Evolutionary conservation across 2,329 filamentous ascomycete genomes (phyloP), one percentile per base, ranked within the genome.

Genomic region (Claviceps fusiformis): DNA sequence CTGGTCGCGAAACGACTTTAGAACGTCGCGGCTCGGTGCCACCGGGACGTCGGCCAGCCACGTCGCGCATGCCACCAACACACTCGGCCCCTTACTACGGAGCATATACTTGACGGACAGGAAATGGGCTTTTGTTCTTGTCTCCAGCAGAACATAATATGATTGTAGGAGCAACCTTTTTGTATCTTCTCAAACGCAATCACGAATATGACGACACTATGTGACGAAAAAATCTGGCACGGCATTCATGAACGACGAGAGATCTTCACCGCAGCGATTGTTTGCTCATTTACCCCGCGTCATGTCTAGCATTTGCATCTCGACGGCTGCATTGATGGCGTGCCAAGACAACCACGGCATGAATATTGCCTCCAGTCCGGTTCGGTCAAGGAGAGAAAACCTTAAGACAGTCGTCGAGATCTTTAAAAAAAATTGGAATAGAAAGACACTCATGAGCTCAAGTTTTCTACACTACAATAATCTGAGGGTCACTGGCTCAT

Each of bases 21-120:
- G 50, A 55, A 11, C 46, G 56, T 17, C 56, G 54, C 35, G 31
- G 41, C 33, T 53, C 56, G 4, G 6, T 53, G 24, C 54, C 50
- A 24, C 19, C 54, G 19, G 17, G 49, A 31, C 56, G 50, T 29
- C 56, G 54, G 48, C 56, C 53, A 33, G 31, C 50, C 24, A 5
- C 54, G 13, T 44, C 50, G 31, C 54, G 48, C n/a, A 44, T 55
- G 54, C 50, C 54, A 13, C 54, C 50, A 24, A 9, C 52, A 24
- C 39, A 41, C 39, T 41, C 39, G 5, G 45, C 50, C 19, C 33
- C 53, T 43, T 57, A 57, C 39, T 57, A 55, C 46, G 53, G 53
- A 47, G 29, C 37, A 19, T 55, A 53, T 35, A 35, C 33, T 19
- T 55, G 52, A 54, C 33, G 33, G 48, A 43, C n/a, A 27, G 24